Base-by-base conservation (phyloP, 1,284 basidiomycete species). In the Malassezia sympodialis region DNA sequence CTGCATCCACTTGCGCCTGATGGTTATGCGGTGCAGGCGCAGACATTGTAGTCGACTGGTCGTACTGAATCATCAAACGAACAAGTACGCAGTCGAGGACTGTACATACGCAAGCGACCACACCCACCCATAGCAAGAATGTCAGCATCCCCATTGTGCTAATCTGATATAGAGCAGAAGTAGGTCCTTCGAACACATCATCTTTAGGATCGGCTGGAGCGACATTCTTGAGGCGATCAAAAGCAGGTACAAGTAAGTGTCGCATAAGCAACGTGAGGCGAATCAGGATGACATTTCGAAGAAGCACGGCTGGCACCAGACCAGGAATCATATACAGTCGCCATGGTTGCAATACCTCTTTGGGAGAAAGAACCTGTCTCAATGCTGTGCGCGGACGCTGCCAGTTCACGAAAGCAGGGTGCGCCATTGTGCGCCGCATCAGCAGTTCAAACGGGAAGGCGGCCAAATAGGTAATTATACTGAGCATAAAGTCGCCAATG, bases 11-110 rank as follows among this genome's bases (percentile, higher is more conserved):
- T 34, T 70, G 66, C 14, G 65, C 63, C 37, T 73, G 69, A 44
- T 72, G 67, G 46, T 59, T 66, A 51, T 67, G 63, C 2, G 62
- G 51, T 26, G 67, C 58, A 7, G 65, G 63, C 4, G 43, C 50
- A 28, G 26, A 40, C 43, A 27, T 23, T 7, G 46, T 40, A 27
- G 32, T 40, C 28, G n/a, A 26, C 43, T 54, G 40, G 47, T 51
- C 66, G 15, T 68, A 55, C 51, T 74, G 72, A 15, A 63, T 62
- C 34, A 63, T 56, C 21, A 74, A 57, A 12, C 72, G 60, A 5
- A 74, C 65, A 49, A 67, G 64, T 27, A 66, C 66, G 32, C 65
- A 68, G 42, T 74, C 70, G 41, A 74, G 50, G n/a, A 70, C 70
- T 12, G 65, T 62, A 15, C 69, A 58, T 1, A 68, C 53, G 6